These are phyloP conservation scores for Penicillium sp. DNA, from an alignment of 2,329 filamentous ascomycete genomes.

Conservation along the genomic window DNA sequence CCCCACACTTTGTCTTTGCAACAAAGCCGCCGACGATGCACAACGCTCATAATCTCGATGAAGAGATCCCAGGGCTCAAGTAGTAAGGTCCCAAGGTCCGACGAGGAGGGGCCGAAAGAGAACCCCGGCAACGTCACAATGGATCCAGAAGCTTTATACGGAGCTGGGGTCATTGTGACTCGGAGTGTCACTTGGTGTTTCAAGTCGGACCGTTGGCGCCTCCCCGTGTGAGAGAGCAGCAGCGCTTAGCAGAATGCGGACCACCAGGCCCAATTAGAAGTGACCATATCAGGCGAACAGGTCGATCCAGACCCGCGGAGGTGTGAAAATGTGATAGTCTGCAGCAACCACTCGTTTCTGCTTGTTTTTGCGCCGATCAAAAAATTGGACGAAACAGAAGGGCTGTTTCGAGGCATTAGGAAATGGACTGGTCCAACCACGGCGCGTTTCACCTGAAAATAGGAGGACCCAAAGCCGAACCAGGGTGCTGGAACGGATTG, in stretches of 20 bases:
- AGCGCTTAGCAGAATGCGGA: conserved; percentile 6
- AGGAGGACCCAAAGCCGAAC: not conserved
- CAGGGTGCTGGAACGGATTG: not conserved
- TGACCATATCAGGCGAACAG: not conserved
- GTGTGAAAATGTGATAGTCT: conserved; percentile 2
- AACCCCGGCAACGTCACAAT: conserved; percentile 2
- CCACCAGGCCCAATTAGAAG: not conserved
- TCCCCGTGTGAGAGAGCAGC: conserved; percentile 6
- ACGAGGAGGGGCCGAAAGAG: not conserved
- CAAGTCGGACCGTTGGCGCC: conserved; percentile 14
- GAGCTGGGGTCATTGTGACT: not conserved
- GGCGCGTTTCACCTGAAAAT: conserved; percentile 5
- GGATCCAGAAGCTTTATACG: conserved; percentile 9
- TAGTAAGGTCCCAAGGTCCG: not conserved
- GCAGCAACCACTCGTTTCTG: not conserved
- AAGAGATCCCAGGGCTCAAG: not conserved
- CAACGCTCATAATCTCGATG: not conserved
- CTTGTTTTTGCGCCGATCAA: conserved; percentile 1
- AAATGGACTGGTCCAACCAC: conserved; percentile 11
- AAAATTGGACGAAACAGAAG: not conserved
- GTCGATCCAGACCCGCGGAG: not conserved
- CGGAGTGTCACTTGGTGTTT: conserved; percentile 6
- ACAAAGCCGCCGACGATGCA: not conserved
- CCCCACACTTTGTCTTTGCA: not conserved
- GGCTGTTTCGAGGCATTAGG: conserved; percentile 1